phyloP scores from a whole-genome alignment of 805 yeast genomes.

The Wickerhamiella parazyma region DNA sequence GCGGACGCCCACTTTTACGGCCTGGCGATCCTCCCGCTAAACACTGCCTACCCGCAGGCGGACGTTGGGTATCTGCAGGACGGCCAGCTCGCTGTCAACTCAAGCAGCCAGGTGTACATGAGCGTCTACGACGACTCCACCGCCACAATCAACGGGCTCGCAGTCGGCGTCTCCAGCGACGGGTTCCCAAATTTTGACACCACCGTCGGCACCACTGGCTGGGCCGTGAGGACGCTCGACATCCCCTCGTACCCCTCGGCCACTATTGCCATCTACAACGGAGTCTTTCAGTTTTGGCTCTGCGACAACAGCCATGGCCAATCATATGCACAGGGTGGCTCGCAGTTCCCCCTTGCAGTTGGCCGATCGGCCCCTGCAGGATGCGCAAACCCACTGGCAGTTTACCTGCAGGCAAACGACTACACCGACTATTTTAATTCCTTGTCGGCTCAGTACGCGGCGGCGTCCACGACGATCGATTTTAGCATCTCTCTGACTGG shows the following conservation, averaged over 20 bases:
- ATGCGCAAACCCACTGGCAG: neutral
- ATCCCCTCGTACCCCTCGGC: neutral
- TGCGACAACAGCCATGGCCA: neutral
- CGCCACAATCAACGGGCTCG: neutral
- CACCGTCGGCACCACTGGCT: neutral
- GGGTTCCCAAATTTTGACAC: neutral
- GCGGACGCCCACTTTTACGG: neutral
- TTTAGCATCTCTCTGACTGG: neutral
- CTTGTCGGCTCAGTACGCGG: neutral
- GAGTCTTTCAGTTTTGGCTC: neutral
- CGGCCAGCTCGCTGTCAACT: neutral
- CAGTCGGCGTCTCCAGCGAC: neutral
- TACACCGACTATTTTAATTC: neutral
- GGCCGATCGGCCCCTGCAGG: neutral
- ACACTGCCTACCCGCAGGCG: neutral
- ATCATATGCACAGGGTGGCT: neutral
- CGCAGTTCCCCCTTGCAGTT: neutral
- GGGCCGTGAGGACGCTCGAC: neutral
- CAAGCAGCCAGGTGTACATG: neutral
- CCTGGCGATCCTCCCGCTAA: neutral
- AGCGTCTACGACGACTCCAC: neutral
- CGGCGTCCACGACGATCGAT: neutral
- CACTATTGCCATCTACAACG: neutral
- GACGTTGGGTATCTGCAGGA: neutral
- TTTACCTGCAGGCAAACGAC: neutral